A percentile compares a stretch with the other conserved stretches of the same genome.
phyloP scores from a whole-genome alignment of 1,284 basidiomycete species.

The Leccinum angustisporum region DNA sequence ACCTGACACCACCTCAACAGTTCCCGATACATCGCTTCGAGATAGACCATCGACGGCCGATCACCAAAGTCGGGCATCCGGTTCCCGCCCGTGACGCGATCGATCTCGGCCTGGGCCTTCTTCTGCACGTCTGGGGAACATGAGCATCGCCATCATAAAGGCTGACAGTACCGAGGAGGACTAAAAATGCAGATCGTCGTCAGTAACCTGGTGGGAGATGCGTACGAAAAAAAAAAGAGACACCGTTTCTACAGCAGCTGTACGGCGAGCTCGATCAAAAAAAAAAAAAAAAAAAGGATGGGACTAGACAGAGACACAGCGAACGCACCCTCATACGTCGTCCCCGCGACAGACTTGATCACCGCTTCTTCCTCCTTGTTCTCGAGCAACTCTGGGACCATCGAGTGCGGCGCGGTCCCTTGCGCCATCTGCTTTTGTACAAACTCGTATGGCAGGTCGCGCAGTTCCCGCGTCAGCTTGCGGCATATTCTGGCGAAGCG shows the following conservation, averaged over 20 bases:
- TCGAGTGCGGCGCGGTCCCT: constrained; percentile 17
- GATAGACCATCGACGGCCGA: constrained; percentile 19
- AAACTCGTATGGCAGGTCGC: constrained; percentile 28
- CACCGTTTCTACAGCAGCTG: constrained; percentile 21
- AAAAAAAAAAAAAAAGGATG: no score
- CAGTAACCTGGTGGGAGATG: neutral
- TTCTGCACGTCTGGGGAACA: constrained; percentile 25
- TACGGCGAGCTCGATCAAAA: neutral
- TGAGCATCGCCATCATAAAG: constrained; percentile 31
- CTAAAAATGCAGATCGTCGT: constrained; percentile 16
- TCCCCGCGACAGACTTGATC: constrained; percentile 30
- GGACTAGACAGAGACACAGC: neutral
- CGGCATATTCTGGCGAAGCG: constrained; percentile 17
- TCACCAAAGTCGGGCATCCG: constrained; percentile 17
- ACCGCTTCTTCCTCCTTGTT: constrained; percentile 24
- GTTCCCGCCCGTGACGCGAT: constrained; percentile 8
- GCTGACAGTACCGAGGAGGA: constrained; percentile 16
- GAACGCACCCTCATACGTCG: constrained; percentile 15
- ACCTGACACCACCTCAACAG: constrained; percentile 22
- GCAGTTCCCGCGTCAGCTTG: constrained; percentile 22
- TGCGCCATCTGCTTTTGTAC: constrained; percentile 24
- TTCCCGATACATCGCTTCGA: constrained; percentile 22
- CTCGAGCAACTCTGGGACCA: constrained; percentile 27
- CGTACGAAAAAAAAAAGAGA: neutral
- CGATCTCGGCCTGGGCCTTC: constrained; percentile 25